Evolutionary conservation across 257 asterid species (phyloP).

Genomic region (Schizonepeta tenuifolia): DNA sequence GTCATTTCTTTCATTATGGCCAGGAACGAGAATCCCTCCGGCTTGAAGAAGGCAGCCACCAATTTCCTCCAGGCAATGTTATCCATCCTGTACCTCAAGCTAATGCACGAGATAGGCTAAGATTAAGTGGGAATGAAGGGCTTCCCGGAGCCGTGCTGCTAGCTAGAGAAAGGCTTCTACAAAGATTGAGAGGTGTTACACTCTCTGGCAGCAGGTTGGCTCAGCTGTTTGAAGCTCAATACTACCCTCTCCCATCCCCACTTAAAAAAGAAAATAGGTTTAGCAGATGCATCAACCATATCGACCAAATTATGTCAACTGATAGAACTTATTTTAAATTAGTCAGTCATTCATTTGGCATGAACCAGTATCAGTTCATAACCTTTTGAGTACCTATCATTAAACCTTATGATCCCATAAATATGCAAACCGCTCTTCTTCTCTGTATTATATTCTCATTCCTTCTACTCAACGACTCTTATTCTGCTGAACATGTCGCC

Average conservation of each 20-base stretch:
- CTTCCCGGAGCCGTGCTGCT: constrained; percentile 91
- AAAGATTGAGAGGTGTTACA: constrained; percentile 80
- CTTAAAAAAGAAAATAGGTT: neutral
- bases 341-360: constrained; percentile 19
- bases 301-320: neutral
- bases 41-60: constrained; percentile 53
- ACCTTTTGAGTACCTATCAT: neutral
- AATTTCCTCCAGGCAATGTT: constrained; percentile 40
- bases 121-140: constrained; percentile 57
- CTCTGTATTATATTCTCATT: neutral
- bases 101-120: constrained; percentile 45
- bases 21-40: constrained; percentile 66
- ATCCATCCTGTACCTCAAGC: constrained; percentile 41
- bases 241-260: neutral
- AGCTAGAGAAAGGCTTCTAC: constrained; percentile 92
- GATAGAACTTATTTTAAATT: neutral
- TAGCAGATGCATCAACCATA: neutral
- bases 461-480: neutral
- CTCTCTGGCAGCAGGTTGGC: constrained; percentile 69
- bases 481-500: constrained; percentile 19
- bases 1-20: constrained; percentile 25
- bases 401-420: neutral
- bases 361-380: neutral
- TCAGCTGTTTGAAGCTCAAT: constrained; percentile 15
- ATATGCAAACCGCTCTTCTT: neutral